A percentile compares a stretch with the other conserved stretches of the same genome.
Conservation (phyloP, 768 basidiomycete genomes). For the Macrocybe gigantea region DNA sequence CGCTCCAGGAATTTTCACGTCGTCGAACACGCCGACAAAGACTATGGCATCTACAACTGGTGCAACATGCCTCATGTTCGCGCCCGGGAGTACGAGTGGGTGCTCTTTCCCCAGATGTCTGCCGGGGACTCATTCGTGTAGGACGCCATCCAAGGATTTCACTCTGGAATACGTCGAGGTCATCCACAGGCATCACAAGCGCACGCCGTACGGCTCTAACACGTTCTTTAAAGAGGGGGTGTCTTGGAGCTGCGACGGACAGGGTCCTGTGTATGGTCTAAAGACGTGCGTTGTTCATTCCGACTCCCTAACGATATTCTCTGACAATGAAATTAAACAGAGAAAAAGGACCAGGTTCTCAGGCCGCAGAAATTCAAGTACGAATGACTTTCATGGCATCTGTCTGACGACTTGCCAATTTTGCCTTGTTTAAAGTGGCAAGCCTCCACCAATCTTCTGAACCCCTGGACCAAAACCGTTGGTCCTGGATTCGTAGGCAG, state of each 20-base stretch:
- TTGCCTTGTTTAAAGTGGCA: slow-evolving; percentile 31
- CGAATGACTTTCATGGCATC: not conserved
- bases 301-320: not conserved
- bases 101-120: not conserved
- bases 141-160: slow-evolving; percentile 28
- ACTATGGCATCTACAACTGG: slow-evolving; percentile 45
- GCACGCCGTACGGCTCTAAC: slow-evolving; percentile 45
- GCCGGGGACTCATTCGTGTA: slow-evolving; percentile 8
- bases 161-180: slow-evolving; percentile 43
- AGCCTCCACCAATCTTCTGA: slow-evolving; percentile 27
- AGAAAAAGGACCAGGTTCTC: slow-evolving; percentile 15
- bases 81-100: slow-evolving; percentile 37
- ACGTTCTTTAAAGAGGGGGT: slow-evolving; percentile 45
- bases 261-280: slow-evolving; percentile 30
- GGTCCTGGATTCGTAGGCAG: slow-evolving; percentile 39
- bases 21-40: slow-evolving; percentile 27
- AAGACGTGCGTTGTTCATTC: slow-evolving; percentile 16
- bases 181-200: slow-evolving; percentile 49
- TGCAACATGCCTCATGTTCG: slow-evolving; percentile 53
- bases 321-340: slow-evolving; percentile 9
- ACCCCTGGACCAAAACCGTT: slow-evolving; percentile 36
- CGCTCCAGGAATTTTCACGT: slow-evolving; percentile 41
- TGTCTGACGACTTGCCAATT: not conserved
- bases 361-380: slow-evolving; percentile 30
- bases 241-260: slow-evolving; percentile 36